phyloP scores from a whole-genome alignment of 371 early-diverging fungal species.

The Conidiobolus incongruus region DNA sequence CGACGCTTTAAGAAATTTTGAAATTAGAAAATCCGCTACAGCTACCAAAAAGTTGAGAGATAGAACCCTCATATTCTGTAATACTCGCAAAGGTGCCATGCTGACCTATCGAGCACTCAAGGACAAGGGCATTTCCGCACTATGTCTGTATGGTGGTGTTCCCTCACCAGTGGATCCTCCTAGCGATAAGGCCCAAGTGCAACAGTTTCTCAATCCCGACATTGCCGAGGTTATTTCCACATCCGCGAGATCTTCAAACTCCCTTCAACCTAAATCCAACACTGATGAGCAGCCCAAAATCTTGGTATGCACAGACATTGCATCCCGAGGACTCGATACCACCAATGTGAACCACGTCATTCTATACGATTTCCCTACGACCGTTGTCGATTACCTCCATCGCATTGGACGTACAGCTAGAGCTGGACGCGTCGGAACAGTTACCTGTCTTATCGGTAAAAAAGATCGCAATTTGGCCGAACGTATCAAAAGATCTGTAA shows the following conservation, averaged over 20 bases:
- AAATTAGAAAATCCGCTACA: conserved; percentile 16
- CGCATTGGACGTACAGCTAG: conserved; percentile 92
- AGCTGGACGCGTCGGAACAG: conserved; percentile 63
- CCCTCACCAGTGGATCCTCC: conserved; percentile 4
- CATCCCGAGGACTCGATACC: conserved; percentile 86
- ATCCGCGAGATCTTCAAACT: too few relatives aligned
- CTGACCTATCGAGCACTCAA: conserved; percentile 28
- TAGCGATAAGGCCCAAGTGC: background rate
- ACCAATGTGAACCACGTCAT: conserved; percentile 77
- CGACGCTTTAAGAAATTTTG: conserved; percentile 38
- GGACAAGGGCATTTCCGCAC: conserved; percentile 24
- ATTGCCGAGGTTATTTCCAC: background rate
- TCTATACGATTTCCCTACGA: conserved; percentile 84
- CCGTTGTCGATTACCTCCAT: conserved; percentile 83
- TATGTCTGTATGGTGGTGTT: conserved; percentile 32
- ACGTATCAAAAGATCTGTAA: conserved; percentile 43
- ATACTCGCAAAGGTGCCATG: conserved; percentile 42
- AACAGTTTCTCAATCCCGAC: background rate
- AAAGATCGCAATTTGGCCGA: conserved; percentile 58
- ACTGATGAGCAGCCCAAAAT: conserved; percentile 14
- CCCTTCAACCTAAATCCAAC: background rate
- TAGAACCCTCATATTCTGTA: conserved; percentile 66
- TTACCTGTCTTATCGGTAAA: conserved; percentile 55
- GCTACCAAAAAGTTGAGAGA: conserved; percentile 11
- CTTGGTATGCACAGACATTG: conserved; percentile 85